Percentiles rank a stretch among this genome's conserved stretches.
Evolutionary conservation across 2,329 filamentous ascomycete genomes (phyloP).

Genomic region (Parascedosporium putredinis): DNA sequence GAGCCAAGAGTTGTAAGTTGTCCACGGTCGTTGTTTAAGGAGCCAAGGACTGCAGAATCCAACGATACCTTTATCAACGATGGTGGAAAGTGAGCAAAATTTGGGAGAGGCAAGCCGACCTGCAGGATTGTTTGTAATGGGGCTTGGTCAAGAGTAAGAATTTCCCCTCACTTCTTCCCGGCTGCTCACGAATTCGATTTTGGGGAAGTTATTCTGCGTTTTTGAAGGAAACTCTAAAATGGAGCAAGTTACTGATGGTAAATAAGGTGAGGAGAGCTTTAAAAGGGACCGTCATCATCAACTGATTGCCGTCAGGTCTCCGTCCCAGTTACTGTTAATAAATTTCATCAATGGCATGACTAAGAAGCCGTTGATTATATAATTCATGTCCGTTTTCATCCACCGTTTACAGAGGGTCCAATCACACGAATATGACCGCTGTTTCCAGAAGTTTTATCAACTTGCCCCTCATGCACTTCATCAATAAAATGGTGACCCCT

Average conservation of each 20-base stretch:
- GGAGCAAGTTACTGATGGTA: neutral
- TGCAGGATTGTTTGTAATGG: neutral
- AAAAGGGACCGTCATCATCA: no score
- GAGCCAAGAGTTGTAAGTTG: neutral
- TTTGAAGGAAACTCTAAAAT: neutral
- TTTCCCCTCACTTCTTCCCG: conserved; percentile 8
- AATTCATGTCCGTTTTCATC: neutral
- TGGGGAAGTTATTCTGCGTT: conserved; percentile 4
- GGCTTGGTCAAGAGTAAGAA: neutral
- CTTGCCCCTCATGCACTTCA: no score
- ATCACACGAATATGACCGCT: no score
- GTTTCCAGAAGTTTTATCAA: no score
- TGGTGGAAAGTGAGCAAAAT: no score
- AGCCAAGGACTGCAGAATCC: no score
- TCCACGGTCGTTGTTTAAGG: no score
- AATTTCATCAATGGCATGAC: no score
- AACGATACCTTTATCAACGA: no score
- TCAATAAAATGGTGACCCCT: no score
- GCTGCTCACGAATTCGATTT: neutral
- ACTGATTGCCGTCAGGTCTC: no score
- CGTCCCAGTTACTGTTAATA: no score
- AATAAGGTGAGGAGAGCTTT: neutral
- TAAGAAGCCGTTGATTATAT: neutral
- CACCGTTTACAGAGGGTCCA: neutral
- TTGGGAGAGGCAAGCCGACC: neutral